phyloP scores from a whole-genome alignment of 768 basidiomycete species.

The Clavaria fumosa region DNA sequence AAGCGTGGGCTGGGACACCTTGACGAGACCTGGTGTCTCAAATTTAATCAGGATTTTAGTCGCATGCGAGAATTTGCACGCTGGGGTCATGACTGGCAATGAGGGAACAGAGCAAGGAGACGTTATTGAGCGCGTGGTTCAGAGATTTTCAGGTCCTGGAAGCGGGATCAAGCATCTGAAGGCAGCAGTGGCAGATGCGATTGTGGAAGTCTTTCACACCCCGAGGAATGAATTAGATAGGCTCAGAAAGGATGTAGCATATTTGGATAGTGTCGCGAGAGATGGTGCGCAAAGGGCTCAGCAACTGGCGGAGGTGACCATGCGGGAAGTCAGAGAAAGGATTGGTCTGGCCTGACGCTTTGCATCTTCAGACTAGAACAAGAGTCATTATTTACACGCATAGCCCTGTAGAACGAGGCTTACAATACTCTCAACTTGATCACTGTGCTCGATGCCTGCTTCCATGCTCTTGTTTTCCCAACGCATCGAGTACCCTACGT shows the following conservation, averaged over 20 bases:
- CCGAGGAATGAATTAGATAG: slow-evolving; percentile 60
- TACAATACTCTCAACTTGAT: no score
- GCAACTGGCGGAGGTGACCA: slow-evolving; percentile 41
- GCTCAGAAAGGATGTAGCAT: slow-evolving; percentile 41
- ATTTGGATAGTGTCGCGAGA: slow-evolving; percentile 43
- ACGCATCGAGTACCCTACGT: no score
- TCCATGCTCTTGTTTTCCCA: no score
- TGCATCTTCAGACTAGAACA: no score
- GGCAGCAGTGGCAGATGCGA: slow-evolving; percentile 52
- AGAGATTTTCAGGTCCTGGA: no score
- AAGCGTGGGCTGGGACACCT: slow-evolving; percentile 71
- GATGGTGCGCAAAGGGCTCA: slow-evolving; percentile 52
- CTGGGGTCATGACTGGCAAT: no score
- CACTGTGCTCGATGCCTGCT: no score
- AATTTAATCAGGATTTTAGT: slow-evolving; percentile 72
- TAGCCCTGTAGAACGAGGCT: no score
- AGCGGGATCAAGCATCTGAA: slow-evolving; percentile 59
- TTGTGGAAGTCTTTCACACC: slow-evolving; percentile 46
- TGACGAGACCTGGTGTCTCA: slow-evolving; percentile 62
- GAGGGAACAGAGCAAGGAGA: no score
- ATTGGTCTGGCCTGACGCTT: slow-evolving; percentile 31
- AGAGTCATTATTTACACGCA: no score
- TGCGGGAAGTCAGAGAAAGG: slow-evolving; percentile 50
- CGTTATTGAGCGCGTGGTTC: slow-evolving; percentile 36
- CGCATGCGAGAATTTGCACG: slow-evolving; percentile 43